Base-by-base conservation (phyloP, 1,139 yeast species). In the Wickerhamiella pararugosa region DNA sequence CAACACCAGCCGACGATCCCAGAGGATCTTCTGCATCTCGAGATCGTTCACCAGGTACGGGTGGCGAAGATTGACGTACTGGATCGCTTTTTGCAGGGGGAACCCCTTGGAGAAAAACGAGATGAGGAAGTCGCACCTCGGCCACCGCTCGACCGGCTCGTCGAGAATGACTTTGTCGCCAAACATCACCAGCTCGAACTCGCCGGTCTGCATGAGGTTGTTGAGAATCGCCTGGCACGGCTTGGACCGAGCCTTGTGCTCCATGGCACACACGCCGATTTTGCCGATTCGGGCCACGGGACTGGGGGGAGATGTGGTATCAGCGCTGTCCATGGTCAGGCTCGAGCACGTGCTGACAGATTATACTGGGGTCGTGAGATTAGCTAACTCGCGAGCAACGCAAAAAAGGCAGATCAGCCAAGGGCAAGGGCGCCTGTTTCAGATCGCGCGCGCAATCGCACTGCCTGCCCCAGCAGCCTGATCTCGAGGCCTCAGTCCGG, bases 231-330 rank as follows among this genome's bases (percentile, higher is more conserved):
- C 83, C 48, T 97, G 70, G 58, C 97, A 90, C 2, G 99, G 98
- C 62, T 92, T 92, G 33, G 94, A 81, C 58, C 94, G 71, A 1
- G 87, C 98, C 60, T 92, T 92, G 43, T 90, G 79, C 61, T 92
- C 98, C 97, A 92, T 87, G 6, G 99, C 99, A 65, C 98, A 92
- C 1, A 92, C 95, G 38, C 99, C 99, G 53, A 92, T 84, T 53
- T 84, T 86, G 32, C 98, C 98, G 49, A 86, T 72, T 51, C 64
- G 47, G 35, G 11, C n/a, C 25, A 32, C 27, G 8, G 44, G 38
- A 5, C 39, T 32, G 30, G 36, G 33, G 10, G 38, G 40, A n/a
- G 8, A 37, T 5, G 40, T 41, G 25, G 31, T 11, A 6, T 37
- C 30, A 8, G 35, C 21, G 10, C 32, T 25, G 29, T 36, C 39